phyloP scores from a whole-genome alignment of 306 rosid genomes.

The Vigna angularis region DNA sequence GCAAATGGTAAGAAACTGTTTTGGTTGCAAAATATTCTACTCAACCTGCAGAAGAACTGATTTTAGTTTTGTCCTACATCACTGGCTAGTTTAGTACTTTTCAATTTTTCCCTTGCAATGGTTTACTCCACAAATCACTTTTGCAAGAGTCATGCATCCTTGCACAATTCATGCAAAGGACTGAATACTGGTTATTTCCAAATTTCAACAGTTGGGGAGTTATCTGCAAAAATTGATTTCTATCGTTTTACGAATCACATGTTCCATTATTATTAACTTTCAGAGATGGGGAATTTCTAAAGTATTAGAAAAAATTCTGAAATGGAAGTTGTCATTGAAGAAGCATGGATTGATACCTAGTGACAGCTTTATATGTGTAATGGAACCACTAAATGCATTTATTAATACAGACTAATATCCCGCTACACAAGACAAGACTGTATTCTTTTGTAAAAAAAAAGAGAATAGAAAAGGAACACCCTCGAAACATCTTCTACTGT shows the following conservation, averaged over 20 bases:
- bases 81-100: no score
- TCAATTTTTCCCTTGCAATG: no score
- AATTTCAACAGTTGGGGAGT: conserved; percentile 46
- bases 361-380: conserved; percentile 34
- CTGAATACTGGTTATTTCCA: conserved; percentile 52
- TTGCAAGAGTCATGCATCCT: conserved; percentile 50
- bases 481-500: no score
- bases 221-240: conserved; percentile 12
- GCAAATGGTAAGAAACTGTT: no score
- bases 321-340: conserved; percentile 57
- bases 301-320: conserved; percentile 45
- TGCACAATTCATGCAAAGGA: conserved; percentile 57
- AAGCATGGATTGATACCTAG: conserved; percentile 56
- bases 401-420: no score
- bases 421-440: no score
- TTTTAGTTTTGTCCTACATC: background rate
- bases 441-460: no score
- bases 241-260: conserved; percentile 44
- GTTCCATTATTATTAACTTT: conserved; percentile 2
- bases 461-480: no score
- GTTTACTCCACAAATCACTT: no score
- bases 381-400: no score
- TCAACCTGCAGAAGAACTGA: background rate
- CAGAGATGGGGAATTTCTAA: conserved; percentile 60
- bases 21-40: no score